Conservation (phyloP, 371 early-diverging fungal genomes). For the Aphelidium insulamus region DNA sequence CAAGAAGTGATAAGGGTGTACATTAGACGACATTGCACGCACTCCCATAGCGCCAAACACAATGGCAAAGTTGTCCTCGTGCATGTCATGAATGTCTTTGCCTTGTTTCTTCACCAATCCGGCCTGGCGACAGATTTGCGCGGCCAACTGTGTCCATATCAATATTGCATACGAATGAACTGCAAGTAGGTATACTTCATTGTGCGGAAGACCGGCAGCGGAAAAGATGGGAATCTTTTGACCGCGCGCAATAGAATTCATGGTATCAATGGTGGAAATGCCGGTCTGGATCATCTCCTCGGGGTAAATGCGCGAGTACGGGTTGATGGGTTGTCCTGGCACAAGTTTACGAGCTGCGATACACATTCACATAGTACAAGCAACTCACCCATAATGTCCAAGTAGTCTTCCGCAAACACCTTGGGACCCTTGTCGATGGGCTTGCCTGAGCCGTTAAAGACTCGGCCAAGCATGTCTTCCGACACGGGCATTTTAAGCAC, state of each 20-base stretch:
- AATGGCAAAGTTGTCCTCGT: constrained; percentile 99
- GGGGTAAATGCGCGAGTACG: constrained; percentile 97
- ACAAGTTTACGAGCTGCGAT: background rate
- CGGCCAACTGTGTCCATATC: constrained; percentile 77
- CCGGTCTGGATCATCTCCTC: constrained; percentile 99
- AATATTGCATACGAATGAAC: background rate
- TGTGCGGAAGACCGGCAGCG: constrained; percentile 98
- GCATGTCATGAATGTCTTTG: constrained; percentile 92
- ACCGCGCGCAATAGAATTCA: constrained; percentile 99
- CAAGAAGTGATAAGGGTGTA: background rate
- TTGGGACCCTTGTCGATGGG: constrained; percentile 98
- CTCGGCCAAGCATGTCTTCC: constrained; percentile 98
- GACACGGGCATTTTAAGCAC: constrained; percentile 94
- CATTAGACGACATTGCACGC: constrained; percentile 1
- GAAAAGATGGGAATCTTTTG: constrained; percentile 99
- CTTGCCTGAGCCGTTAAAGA: constrained; percentile 99
- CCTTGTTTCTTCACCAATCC: constrained; percentile 86
- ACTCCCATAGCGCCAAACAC: constrained; percentile 99
- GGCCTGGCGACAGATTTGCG: constrained; percentile 99
- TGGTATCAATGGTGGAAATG: constrained; percentile 98
- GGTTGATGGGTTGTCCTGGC: constrained; percentile 93
- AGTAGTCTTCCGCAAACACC: constrained; percentile 96
- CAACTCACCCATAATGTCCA: constrained; percentile 82
- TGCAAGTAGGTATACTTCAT: constrained; percentile 45
- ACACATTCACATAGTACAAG: background rate